Percentiles rank a stretch among this genome's conserved stretches.
These are phyloP conservation scores for Piedraia hortae DNA, from an alignment of 2,329 filamentous ascomycete species.

Conservation along the genomic window DNA sequence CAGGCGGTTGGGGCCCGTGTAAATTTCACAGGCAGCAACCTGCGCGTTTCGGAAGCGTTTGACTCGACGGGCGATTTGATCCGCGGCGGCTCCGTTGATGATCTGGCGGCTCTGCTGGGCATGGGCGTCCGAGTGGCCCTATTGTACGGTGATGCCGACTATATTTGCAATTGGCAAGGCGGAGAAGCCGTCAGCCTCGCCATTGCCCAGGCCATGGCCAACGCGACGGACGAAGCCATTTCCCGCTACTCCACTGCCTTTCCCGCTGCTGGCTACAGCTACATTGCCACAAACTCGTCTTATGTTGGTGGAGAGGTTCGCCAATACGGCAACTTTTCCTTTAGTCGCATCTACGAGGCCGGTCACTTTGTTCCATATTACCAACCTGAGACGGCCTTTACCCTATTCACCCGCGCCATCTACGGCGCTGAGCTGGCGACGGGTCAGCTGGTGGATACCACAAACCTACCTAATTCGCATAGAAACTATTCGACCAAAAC, in stretches of 20 bases:
- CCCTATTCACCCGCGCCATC: slow-evolving; percentile 25
- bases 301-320: slow-evolving; percentile 47
- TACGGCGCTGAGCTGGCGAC: slow-evolving; percentile 22
- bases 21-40: slow-evolving; percentile 20
- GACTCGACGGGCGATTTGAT: slow-evolving; percentile 18
- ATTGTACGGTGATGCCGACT: slow-evolving; percentile 25
- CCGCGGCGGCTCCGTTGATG: slow-evolving; percentile 15
- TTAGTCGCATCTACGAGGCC: slow-evolving; percentile 24
- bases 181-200: slow-evolving; percentile 43
- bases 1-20: slow-evolving; percentile 23
- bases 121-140: slow-evolving; percentile 31
- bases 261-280: slow-evolving; percentile 38
- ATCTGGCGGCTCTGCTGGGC: slow-evolving; percentile 17
- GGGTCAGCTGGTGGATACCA: slow-evolving; percentile 18
- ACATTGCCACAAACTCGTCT: slow-evolving; percentile 38
- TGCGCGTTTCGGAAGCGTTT: slow-evolving; percentile 17
- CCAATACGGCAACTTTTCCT: slow-evolving; percentile 41
- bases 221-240: slow-evolving; percentile 3
- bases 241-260: slow-evolving; percentile 26
- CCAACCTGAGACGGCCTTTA: slow-evolving; percentile 25
- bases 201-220: slow-evolving; percentile 13
- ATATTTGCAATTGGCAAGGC: slow-evolving; percentile 36
- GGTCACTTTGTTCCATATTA: slow-evolving; percentile 26
- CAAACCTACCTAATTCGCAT: slow-evolving; percentile 28
- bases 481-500: slow-evolving; percentile 31